Conservation (phyloP, 257 asterid species). For the Fraxinus excelsior region DNA sequence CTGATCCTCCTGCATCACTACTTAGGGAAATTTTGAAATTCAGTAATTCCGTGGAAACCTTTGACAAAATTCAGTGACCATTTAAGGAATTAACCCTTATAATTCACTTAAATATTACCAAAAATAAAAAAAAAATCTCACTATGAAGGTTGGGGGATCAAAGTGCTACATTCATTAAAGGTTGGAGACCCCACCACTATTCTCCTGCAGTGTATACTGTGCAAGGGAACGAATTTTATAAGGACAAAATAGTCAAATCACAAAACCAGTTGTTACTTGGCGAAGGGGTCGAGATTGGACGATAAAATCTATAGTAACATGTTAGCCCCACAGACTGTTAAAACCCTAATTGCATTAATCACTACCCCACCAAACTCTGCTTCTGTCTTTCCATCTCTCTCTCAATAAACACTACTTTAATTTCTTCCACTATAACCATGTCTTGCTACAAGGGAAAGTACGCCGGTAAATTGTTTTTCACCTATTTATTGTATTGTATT, state of each 20-base stretch:
- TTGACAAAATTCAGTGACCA: too few relatives aligned
- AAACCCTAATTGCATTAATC: conserved; percentile 3
- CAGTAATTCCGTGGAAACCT: too few relatives aligned
- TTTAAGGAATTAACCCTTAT: too few relatives aligned
- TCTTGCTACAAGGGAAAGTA: conserved; percentile 80
- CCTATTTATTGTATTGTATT: not conserved
- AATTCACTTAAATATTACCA: not conserved
- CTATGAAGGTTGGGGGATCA: not conserved
- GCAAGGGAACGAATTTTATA: not conserved
- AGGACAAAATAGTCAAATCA: conserved; percentile 2
- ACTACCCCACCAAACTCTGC: not conserved
- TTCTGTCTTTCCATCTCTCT: not conserved
- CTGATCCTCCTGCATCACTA: too few relatives aligned
- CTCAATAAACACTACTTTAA: not conserved
- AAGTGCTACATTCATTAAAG: not conserved
- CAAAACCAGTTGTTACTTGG: conserved; percentile 32
- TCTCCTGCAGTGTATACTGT: not conserved
- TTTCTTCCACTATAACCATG: conserved; percentile 39
- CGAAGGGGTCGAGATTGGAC: conserved; percentile 39
- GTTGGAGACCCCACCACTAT: not conserved
- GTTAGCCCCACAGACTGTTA: conserved; percentile 16
- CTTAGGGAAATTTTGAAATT: too few relatives aligned
- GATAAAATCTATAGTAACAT: conserved; percentile 30
- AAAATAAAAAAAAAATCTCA: not conserved
- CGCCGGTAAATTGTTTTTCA: conserved; percentile 49